phyloP scores from a whole-genome alignment of 768 basidiomycete species.

The Lactarius quietus region DNA sequence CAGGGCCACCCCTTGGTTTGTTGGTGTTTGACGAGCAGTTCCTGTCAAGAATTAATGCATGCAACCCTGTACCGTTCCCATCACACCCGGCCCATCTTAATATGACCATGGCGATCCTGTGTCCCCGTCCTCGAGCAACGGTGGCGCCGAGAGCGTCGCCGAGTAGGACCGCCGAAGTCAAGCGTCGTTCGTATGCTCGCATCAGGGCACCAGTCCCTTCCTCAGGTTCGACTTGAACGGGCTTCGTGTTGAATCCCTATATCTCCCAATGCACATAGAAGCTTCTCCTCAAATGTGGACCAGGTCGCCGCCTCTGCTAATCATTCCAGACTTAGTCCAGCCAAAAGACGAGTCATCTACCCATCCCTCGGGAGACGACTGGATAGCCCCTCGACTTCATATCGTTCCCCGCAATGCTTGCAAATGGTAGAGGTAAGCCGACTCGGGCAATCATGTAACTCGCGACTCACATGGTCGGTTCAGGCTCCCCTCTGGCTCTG shows the following conservation, averaged over 20 bases:
- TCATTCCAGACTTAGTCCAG: constrained; percentile 52
- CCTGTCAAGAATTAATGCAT: too few relatives aligned
- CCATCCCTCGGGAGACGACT: constrained; percentile 58
- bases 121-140: too few relatives aligned
- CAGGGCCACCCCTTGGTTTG: too few relatives aligned
- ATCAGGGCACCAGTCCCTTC: constrained; percentile 44
- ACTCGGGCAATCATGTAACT: too few relatives aligned
- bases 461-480: too few relatives aligned
- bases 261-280: constrained; percentile 44
- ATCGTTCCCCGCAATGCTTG: constrained; percentile 82
- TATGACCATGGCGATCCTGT: too few relatives aligned
- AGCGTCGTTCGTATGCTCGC: constrained; percentile 67
- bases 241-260: constrained; percentile 62
- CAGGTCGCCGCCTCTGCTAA: constrained; percentile 57
- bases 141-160: constrained; percentile 38
- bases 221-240: constrained; percentile 56
- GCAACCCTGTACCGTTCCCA: too few relatives aligned
- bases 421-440: constrained; percentile 54
- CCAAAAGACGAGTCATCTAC: constrained; percentile 45
- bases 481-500: too few relatives aligned
- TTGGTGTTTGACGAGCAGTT: too few relatives aligned
- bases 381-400: constrained; percentile 69
- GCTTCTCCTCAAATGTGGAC: constrained; percentile 47
- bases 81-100: too few relatives aligned
- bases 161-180: constrained; percentile 51